phyloP scores from a whole-genome alignment of 192 early-diverging fungal genomes.

The Backusella australiensis region DNA sequence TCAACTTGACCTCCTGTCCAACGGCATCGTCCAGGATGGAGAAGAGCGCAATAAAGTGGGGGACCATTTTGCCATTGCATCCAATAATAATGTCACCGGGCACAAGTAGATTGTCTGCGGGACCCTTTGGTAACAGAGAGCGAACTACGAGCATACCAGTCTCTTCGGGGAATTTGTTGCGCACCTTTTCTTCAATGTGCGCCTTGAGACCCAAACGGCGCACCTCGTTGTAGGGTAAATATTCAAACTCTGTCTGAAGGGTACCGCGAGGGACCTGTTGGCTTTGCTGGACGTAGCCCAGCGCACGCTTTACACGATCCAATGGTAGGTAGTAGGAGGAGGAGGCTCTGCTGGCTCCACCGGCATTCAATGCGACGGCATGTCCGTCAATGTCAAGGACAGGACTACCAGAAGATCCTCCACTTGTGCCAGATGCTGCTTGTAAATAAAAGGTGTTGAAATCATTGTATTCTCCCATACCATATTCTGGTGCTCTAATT shows the following conservation, averaged over 20 bases:
- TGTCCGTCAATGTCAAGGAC: conserved; percentile 75
- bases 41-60: conserved; percentile 71
- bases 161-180: conserved; percentile 58
- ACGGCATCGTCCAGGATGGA: conserved; percentile 62
- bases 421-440: conserved; percentile 70
- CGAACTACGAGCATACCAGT: conserved; percentile 70
- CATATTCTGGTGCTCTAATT: conserved; percentile 68
- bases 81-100: conserved; percentile 71
- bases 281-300: conserved; percentile 54
- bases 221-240: conserved; percentile 69
- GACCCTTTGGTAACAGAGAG: conserved; percentile 66
- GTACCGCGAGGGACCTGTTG: conserved; percentile 66
- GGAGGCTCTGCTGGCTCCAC: conserved; percentile 64
- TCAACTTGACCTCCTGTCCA: conserved; percentile 47
- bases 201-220: conserved; percentile 70
- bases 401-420: conserved; percentile 76
- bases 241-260: conserved; percentile 69
- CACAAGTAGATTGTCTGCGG: conserved; percentile 56
- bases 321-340: conserved; percentile 76
- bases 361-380: conserved; percentile 73
- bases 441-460: conserved; percentile 84
- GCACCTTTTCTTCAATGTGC: conserved; percentile 62
- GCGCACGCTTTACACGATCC: conserved; percentile 67
- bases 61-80: conserved; percentile 61
- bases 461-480: conserved; percentile 69